Percentiles rank a stretch among this genome's conserved stretches.
These are phyloP conservation scores for Panus rudis DNA, from an alignment of 768 basidiomycete species.

Conservation along the genomic window DNA sequence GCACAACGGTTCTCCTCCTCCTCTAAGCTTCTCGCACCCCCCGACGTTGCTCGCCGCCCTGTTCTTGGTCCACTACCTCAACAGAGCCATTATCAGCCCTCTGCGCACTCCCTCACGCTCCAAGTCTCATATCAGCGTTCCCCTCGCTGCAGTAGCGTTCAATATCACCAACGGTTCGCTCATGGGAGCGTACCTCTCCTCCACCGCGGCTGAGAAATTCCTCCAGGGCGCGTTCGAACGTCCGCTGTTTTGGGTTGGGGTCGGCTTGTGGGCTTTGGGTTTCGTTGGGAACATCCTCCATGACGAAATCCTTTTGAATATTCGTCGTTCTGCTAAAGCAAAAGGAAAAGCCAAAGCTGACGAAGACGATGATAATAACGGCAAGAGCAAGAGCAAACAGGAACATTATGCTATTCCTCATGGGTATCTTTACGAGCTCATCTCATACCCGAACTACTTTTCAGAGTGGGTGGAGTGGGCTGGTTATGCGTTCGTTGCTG, in stretches of 20 bases:
- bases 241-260: conserved; percentile 53
- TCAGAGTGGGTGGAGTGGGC: conserved; percentile 96
- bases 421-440: conserved; percentile 64
- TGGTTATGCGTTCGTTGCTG: conserved; percentile 75
- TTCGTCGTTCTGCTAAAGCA: conserved; percentile 56
- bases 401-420: conserved; percentile 77
- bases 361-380: conserved; percentile 27
- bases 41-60: conserved; percentile 46
- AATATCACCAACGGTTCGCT: conserved; percentile 69
- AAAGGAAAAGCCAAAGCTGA: conserved; percentile 22
- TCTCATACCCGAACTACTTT: conserved; percentile 91
- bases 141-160: conserved; percentile 49
- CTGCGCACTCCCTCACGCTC: conserved; percentile 76
- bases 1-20: conserved; percentile 22
- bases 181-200: conserved; percentile 64
- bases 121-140: conserved; percentile 62
- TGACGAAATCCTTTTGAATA: conserved; percentile 82
- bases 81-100: conserved; percentile 76
- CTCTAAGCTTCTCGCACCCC: conserved; percentile 28
- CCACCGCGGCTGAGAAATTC: conserved; percentile 41
- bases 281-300: conserved; percentile 77
- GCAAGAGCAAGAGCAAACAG: conserved; percentile 25
- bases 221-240: conserved; percentile 28
- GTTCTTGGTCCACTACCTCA: conserved; percentile 73
- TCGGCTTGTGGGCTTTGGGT: conserved; percentile 63